Evolutionary conservation across 371 early-diverging fungal genomes (phyloP).

Genomic region (Mortierella sp.): DNA sequence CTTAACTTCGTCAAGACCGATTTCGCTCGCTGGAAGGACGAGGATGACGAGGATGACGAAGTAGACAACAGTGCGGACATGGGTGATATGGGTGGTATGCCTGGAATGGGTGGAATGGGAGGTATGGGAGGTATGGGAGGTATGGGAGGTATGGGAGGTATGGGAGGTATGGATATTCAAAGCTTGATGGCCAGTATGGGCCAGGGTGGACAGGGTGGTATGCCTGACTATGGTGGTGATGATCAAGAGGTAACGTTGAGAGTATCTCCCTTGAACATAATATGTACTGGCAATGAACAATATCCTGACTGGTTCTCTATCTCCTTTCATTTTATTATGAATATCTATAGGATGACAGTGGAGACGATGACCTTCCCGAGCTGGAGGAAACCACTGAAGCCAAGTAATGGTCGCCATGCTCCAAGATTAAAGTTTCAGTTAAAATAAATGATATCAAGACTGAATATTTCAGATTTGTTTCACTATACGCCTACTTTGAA

Average conservation of each 20-base stretch:
- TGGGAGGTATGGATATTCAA: conserved; percentile 59
- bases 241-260: conserved; percentile 15
- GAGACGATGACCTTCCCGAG: conserved; percentile 39
- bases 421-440: not conserved
- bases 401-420: conserved; percentile 5
- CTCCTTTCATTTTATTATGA: conserved; percentile 5
- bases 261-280: not conserved
- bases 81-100: conserved; percentile 66
- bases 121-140: conserved; percentile 62
- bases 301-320: not conserved
- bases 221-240: conserved; percentile 11
- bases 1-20: conserved; percentile 90
- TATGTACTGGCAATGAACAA: not conserved
- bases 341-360: conserved; percentile 20
- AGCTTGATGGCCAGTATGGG: conserved; percentile 50
- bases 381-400: conserved; percentile 28
- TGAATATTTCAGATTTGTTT: not conserved
- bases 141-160: conserved; percentile 65
- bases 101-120: conserved; percentile 67
- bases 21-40: conserved; percentile 92
- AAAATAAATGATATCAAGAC: not conserved
- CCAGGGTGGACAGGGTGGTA: conserved; percentile 28
- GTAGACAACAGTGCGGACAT: conserved; percentile 62
- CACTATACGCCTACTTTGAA: no score
- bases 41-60: conserved; percentile 93